Evolutionary conservation across 345 rosid genomes (phyloP).

Genomic region (Eucalyptus leucophloia): DNA sequence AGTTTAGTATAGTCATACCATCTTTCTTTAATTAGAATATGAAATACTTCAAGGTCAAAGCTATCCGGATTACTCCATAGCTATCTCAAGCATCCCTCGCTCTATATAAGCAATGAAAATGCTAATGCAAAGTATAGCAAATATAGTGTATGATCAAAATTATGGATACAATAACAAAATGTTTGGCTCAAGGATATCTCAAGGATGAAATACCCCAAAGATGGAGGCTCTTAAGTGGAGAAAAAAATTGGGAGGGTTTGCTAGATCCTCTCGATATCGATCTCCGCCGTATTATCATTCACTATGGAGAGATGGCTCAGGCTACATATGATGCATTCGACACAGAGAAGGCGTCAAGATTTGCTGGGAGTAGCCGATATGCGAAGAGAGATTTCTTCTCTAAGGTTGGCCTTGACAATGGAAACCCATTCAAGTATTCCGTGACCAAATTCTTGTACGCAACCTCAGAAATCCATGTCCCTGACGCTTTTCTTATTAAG

Average conservation of each 20-base stretch:
- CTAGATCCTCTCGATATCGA: slow-evolving; percentile 61
- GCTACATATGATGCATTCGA: slow-evolving; percentile 65
- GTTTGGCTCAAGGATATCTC: neutral
- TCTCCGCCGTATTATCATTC: slow-evolving; percentile 59
- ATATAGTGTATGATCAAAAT: neutral
- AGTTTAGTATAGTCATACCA: neutral
- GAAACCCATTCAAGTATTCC: slow-evolving; percentile 42
- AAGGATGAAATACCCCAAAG: slow-evolving; percentile 12
- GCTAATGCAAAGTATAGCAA: neutral
- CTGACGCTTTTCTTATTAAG: slow-evolving; percentile 47
- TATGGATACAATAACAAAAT: neutral
- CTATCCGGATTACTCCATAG: neutral
- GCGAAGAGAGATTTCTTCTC: slow-evolving; percentile 42
- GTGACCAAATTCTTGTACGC: slow-evolving; percentile 72
- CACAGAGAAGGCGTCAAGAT: slow-evolving; percentile 38
- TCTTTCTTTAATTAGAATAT: neutral
- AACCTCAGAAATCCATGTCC: slow-evolving; percentile 43
- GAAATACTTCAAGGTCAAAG: neutral
- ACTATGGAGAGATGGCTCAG: slow-evolving; percentile 83
- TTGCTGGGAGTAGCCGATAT: slow-evolving; percentile 50
- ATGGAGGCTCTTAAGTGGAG: slow-evolving; percentile 69
- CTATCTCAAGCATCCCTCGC: neutral
- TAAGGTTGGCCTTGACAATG: slow-evolving; percentile 42
- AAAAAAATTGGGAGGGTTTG: slow-evolving; percentile 44
- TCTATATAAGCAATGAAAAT: neutral